Evolutionary conservation across 164 flowering plant species (phyloP), one percentile per base, ranked within the genome.

Genomic region (Umbilicus rupestris): DNA sequence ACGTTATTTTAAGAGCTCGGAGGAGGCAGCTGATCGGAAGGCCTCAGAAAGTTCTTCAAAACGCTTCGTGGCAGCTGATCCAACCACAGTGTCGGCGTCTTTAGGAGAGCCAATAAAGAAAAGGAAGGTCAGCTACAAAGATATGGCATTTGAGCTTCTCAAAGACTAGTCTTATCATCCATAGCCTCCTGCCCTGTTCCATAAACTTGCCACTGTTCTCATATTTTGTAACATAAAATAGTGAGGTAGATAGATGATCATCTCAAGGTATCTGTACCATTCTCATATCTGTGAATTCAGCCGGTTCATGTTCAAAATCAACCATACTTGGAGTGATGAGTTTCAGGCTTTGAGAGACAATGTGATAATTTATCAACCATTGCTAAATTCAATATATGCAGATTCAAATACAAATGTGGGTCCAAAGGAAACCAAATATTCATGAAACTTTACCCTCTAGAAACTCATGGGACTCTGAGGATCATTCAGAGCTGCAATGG

Each of bases 41-140:
- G 33, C 45, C 16, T 19, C 44, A 19, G 44, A 16, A 33, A 62
- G 42, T 22, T 33, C 44, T 8, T 22, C 11, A 30, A 31, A 62
- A 31, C 2, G 41, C 22, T 8, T 19, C 11, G 39, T 17, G 39
- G 22, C 65, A 19, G 22, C 12, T 19, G 65, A 35, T 31, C 73
- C 71, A 37, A 29, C 60, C 12, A 45, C 60, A 26, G 79, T 73
- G 47, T 67, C 71, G 0, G 71, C 39, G 17, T 19, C 55, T 26
- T n/a, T 30, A 16, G 75, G 65, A 42, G 72, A 45, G 67, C 82
- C 85, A 7, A 70, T 39, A 55, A 89, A 83, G 81, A 95, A 95
- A 75, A 88, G 74, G 83, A 92, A 85, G 75, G 99, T 95, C 26
- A 95, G 97, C 83, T 95, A 88, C 76, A 92, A 83, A 74, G 97